phyloP scores from a whole-genome alignment of 1,284 basidiomycete species.

The Phylloboletellus chloephorus region DNA sequence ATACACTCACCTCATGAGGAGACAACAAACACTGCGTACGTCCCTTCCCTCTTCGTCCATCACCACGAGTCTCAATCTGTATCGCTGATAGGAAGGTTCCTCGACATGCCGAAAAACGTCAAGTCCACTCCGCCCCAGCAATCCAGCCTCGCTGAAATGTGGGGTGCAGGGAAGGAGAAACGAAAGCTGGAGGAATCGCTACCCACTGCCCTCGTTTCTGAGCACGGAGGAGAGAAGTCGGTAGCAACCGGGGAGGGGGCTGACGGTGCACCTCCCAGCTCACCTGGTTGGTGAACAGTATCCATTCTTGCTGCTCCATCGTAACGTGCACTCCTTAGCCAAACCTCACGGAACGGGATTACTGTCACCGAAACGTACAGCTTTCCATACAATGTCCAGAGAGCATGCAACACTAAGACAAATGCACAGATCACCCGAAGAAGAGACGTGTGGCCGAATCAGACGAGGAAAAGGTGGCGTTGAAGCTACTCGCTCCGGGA shows the following conservation, averaged over 20 bases:
- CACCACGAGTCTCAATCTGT: constrained; percentile 2
- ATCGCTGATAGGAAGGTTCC: constrained; percentile 53
- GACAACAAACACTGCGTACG: constrained; percentile 70
- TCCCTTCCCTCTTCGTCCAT: constrained; percentile 5
- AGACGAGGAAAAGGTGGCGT: constrained; percentile 50
- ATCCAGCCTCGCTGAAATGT: constrained; percentile 66
- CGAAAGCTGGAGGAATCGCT: constrained; percentile 19
- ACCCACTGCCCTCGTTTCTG: constrained; percentile 14
- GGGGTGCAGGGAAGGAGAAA: constrained; percentile 50
- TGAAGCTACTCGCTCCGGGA: constrained; percentile 7
- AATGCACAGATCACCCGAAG: constrained; percentile 37
- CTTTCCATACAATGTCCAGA: neutral
- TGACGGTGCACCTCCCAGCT: neutral
- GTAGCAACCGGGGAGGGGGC: constrained; percentile 10
- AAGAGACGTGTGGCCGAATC: constrained; percentile 60
- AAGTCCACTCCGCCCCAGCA: constrained; percentile 65
- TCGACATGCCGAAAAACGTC: constrained; percentile 58
- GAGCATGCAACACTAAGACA: neutral
- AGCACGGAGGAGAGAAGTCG: constrained; percentile 33
- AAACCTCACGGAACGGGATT: constrained; percentile 40
- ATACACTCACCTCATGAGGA: constrained; percentile 43
- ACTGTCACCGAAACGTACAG: constrained; percentile 22
- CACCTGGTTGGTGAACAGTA: constrained; percentile 15
- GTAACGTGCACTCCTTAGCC: constrained; percentile 22
- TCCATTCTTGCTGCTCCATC: constrained; percentile 1